A percentile compares a stretch with the other conserved stretches of the same genome.
Evolutionary conservation across 148 eudicot genomes (phyloP).

Genomic region (Euryodendron excelsum): DNA sequence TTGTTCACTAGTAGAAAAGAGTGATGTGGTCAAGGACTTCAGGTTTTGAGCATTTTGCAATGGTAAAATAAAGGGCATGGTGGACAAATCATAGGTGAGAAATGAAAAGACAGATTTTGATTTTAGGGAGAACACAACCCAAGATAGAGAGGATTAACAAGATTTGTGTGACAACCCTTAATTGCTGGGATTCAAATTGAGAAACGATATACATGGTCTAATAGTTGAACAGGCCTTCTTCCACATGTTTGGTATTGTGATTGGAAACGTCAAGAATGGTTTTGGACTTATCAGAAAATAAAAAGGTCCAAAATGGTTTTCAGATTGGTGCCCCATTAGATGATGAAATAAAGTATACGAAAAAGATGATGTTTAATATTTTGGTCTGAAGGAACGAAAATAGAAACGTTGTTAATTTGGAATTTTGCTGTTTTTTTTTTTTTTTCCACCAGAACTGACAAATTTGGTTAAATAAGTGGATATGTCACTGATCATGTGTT

Average conservation of each 20-base stretch:
- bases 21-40: not conserved
- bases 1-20: not conserved
- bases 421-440: not conserved
- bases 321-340: too few relatives aligned
- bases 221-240: not conserved
- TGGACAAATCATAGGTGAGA: not conserved
- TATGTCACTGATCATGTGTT: not conserved
- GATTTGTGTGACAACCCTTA: not conserved
- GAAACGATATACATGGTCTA: not conserved
- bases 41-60: not conserved
- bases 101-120: not conserved
- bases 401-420: not conserved
- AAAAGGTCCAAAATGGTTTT: too few relatives aligned
- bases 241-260: not conserved
- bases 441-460: not conserved
- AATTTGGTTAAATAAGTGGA: conserved; percentile 1
- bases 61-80: not conserved
- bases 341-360: not conserved
- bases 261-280: not conserved
- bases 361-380: not conserved
- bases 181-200: not conserved
- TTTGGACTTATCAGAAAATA: not conserved
- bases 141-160: not conserved
- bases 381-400: not conserved
- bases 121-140: not conserved